Conservation (phyloP, 1,139 yeast genomes). For the Nematodospora anomalae region DNA sequence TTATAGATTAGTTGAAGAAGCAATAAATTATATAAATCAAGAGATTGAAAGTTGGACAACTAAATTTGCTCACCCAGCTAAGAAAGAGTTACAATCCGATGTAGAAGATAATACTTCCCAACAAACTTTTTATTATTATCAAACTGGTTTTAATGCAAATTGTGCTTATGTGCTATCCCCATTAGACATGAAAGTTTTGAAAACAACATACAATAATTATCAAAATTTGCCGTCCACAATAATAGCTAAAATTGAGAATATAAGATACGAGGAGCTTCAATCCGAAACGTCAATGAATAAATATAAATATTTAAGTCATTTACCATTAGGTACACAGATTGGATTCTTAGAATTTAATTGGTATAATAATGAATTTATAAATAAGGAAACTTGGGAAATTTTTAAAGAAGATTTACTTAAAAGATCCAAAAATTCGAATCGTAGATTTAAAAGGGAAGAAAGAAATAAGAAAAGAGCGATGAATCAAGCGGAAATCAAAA, state of each 20-base stretch:
- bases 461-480: slow-evolving; percentile 60
- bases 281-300: slow-evolving; percentile 54
- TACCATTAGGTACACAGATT: slow-evolving; percentile 82
- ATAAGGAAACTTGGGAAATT: slow-evolving; percentile 51
- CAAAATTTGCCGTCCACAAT: slow-evolving; percentile 65
- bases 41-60: slow-evolving; percentile 40
- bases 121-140: slow-evolving; percentile 45
- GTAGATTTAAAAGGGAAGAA: slow-evolving; percentile 66
- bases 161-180: slow-evolving; percentile 71
- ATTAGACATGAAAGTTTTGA: slow-evolving; percentile 73
- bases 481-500: slow-evolving; percentile 58
- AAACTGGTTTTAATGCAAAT: slow-evolving; percentile 69
- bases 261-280: slow-evolving; percentile 62
- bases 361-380: slow-evolving; percentile 46
- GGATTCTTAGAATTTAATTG: slow-evolving; percentile 88
- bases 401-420: slow-evolving; percentile 62
- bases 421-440: slow-evolving; percentile 54
- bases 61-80: slow-evolving; percentile 12
- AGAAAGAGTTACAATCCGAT: background rate
- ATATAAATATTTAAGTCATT: slow-evolving; percentile 73
- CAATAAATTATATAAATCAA: slow-evolving; percentile 54
- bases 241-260: slow-evolving; percentile 64
- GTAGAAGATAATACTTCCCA: slow-evolving; percentile 1
- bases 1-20: slow-evolving; percentile 55
- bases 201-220: slow-evolving; percentile 60